Evolutionary conservation across 495 filamentous ascomycete genomes (phyloP).

Genomic region (Halenospora varia): DNA sequence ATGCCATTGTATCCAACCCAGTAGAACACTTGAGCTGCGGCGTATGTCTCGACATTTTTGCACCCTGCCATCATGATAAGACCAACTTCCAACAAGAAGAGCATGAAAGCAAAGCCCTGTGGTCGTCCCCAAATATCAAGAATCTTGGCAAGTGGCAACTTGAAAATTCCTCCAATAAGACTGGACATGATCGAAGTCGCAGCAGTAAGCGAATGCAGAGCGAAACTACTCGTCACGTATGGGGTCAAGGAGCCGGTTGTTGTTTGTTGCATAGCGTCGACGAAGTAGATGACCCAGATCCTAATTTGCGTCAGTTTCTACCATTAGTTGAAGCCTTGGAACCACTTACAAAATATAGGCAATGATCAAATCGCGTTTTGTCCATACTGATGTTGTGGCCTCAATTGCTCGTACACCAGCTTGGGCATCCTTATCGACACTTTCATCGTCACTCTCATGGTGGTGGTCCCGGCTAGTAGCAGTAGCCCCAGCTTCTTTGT

Average conservation of each 20-base stretch:
- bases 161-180: slow-evolving; percentile 48
- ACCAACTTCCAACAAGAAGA: slow-evolving; percentile 19
- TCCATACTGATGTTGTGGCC: slow-evolving; percentile 41
- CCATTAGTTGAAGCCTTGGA: background rate
- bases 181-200: slow-evolving; percentile 34
- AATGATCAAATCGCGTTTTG: slow-evolving; percentile 34
- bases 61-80: slow-evolving; percentile 36
- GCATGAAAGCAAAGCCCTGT: slow-evolving; percentile 27
- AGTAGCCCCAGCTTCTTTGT: background rate
- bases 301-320: slow-evolving; percentile 16
- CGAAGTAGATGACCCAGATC: slow-evolving; percentile 38
- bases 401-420: slow-evolving; percentile 40
- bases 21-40: slow-evolving; percentile 29
- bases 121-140: slow-evolving; percentile 50
- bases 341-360: slow-evolving; percentile 38
- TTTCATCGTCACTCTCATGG: background rate
- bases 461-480: background rate
- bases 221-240: slow-evolving; percentile 33
- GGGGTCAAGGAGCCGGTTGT: slow-evolving; percentile 28
- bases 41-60: slow-evolving; percentile 31
- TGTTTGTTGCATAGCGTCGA: slow-evolving; percentile 30
- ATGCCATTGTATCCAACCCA: slow-evolving; percentile 36
- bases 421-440: slow-evolving; percentile 4
- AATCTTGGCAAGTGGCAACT: slow-evolving; percentile 53
- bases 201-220: slow-evolving; percentile 32